Conservation (phyloP, 345 rosid genomes). For the Erysimum cheiranthoides region DNA sequence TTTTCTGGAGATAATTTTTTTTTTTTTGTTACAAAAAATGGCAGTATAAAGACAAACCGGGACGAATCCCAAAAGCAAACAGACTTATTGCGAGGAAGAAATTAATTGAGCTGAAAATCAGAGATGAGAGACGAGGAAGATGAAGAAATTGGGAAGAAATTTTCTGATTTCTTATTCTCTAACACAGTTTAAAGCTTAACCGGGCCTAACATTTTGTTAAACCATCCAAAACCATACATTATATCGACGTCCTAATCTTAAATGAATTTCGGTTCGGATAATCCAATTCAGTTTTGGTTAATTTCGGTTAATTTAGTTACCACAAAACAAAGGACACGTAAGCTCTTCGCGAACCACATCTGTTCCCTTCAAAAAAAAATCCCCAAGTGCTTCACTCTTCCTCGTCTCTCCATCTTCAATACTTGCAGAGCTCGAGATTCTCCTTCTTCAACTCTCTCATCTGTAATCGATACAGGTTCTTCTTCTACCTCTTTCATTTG, state of each 20-base stretch:
- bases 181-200: too few species aligned
- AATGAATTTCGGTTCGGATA: not conserved
- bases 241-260: not conserved
- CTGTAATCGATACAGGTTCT: conserved; percentile 35
- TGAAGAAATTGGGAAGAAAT: too few species aligned
- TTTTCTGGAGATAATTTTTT: too few species aligned
- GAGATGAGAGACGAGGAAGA: too few species aligned
- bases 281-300: conserved; percentile 1
- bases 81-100: too few species aligned
- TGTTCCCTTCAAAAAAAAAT: conserved; percentile 36
- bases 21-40: too few species aligned
- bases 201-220: too few species aligned
- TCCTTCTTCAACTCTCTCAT: not conserved
- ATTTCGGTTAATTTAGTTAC: conserved; percentile 14
- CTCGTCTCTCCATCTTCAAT: conserved; percentile 7
- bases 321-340: conserved; percentile 61
- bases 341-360: conserved; percentile 61
- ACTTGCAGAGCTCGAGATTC: conserved; percentile 30
- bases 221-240: not conserved
- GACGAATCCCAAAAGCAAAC: too few species aligned
- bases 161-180: too few species aligned
- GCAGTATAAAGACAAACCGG: too few species aligned
- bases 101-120: too few species aligned
- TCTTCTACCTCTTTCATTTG: conserved; percentile 6
- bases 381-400: conserved; percentile 13